Conservation (phyloP, 257 asterid genomes). For the Verbena officinalis region DNA sequence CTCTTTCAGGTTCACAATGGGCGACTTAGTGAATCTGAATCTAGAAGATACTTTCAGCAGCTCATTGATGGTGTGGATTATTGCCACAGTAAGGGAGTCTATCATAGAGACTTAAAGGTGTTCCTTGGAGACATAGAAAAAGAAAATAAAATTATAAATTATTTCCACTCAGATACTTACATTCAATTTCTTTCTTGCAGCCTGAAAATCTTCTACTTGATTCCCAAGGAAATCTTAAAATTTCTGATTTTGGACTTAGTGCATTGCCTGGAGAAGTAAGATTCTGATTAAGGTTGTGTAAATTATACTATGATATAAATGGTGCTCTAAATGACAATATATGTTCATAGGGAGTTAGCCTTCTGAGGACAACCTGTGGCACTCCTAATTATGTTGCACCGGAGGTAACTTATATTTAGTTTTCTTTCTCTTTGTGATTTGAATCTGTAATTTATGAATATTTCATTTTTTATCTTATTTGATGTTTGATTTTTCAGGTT, state of each 20-base stretch:
- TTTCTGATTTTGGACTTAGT: slow-evolving; percentile 98
- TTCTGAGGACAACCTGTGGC: slow-evolving; percentile 96
- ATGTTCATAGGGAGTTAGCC: slow-evolving; percentile 69
- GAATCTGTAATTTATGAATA: slow-evolving; percentile 8
- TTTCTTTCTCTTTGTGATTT: slow-evolving; percentile 20
- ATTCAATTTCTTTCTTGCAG: slow-evolving; percentile 50
- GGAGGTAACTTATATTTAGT: slow-evolving; percentile 56
- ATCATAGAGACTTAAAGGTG: slow-evolving; percentile 95
- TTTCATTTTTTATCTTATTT: slow-evolving; percentile 21
- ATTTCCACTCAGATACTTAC: slow-evolving; percentile 25
- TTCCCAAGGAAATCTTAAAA: slow-evolving; percentile 91
- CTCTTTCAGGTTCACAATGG: slow-evolving; percentile 84
- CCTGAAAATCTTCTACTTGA: slow-evolving; percentile 96
- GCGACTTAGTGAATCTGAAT: slow-evolving; percentile 93
- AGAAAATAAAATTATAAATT: neutral
- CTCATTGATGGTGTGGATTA: slow-evolving; percentile 95
- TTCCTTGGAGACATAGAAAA: slow-evolving; percentile 18
- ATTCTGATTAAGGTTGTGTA: neutral
- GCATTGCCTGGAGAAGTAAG: slow-evolving; percentile 89
- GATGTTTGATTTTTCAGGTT: slow-evolving; percentile 57
- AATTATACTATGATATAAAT: slow-evolving; percentile 7
- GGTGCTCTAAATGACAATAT: slow-evolving; percentile 38
- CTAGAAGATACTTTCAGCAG: slow-evolving; percentile 96
- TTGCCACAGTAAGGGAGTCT: slow-evolving; percentile 96
- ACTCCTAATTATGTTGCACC: slow-evolving; percentile 99